Evolutionary conservation across 768 basidiomycete species (phyloP).

Genomic region (Tephrocybe sp.): DNA sequence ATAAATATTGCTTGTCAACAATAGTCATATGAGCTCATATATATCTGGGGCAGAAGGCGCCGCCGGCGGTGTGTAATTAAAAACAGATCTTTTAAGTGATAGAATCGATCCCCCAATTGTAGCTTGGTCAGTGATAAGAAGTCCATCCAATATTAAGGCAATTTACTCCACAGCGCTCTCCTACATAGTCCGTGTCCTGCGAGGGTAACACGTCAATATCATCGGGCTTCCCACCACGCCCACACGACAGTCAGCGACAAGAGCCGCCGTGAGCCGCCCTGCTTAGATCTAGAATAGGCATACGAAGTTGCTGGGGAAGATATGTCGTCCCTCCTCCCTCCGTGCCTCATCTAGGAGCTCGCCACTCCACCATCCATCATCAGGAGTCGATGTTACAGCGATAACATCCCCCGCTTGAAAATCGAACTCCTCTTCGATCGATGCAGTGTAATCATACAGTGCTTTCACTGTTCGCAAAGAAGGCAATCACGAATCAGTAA

Average conservation of each 20-base stretch:
- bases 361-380: slow-evolving; percentile 99
- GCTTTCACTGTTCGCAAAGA: slow-evolving; percentile 66
- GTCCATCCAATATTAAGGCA: too few relatives aligned
- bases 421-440: slow-evolving; percentile 91
- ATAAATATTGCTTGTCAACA: too few relatives aligned
- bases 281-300: slow-evolving; percentile 57
- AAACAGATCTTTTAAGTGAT: neutral
- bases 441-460: slow-evolving; percentile 82
- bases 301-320: slow-evolving; percentile 90
- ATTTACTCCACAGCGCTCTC: too few relatives aligned
- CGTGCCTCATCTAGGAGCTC: slow-evolving; percentile 75
- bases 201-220: neutral
- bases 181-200: too few relatives aligned
- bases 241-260: neutral
- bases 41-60: too few relatives aligned
- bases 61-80: too few relatives aligned
- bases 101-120: neutral
- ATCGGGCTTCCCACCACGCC: neutral
- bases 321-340: slow-evolving; percentile 66
- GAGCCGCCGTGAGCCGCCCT: neutral
- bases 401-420: slow-evolving; percentile 97
- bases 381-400: slow-evolving; percentile 91
- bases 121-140: too few relatives aligned
- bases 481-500: too few relatives aligned
- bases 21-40: too few relatives aligned